Evolutionary conservation across 805 yeast species (phyloP), one percentile per base, ranked within the genome.

Genomic region (Myxozyma melibiosi): DNA sequence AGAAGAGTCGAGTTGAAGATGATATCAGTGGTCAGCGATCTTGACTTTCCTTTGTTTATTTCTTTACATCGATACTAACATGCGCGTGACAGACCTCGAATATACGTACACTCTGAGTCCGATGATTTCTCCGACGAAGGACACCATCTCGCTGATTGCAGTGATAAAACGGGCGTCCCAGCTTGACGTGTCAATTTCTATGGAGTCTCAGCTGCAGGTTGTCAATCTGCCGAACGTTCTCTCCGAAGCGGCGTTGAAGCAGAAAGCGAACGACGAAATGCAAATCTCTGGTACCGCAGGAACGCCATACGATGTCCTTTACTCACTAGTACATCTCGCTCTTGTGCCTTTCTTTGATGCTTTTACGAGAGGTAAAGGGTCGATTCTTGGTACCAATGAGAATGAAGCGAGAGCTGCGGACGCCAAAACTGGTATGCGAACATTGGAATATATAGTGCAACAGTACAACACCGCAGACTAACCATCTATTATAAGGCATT

Each of bases 281-380:
- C 41, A 37, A 31, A 27, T 35, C 25, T 14, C 41, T n/a, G 53
- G 39, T 37, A 33, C 41, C 8, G 9, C 50, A 40, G 53, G 39
- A 45, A 27, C 60, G 28, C 65, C 77, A 1, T 78, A 79, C 55
- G 86, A 84, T 46, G 75, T 77, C 27, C 66, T 90, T n/a, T 76
- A 83, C 63, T 74, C 82, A 0, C 70, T 91, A 27, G 70, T 90
- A 22, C 79, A 78, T 51, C 72, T 80, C 37, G 95, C 90, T 1
- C 74, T 90, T 22, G 76, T 83, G 0, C 88, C 94, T 0, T 82
- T 84, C 62, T 85, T 90, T 66, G 88, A 87, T 42, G 75, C 80
- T 7, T 68, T 80, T 48, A 63, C 73, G 20, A 54, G 65, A n/a
- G 50, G 40, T 1, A 54, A 57, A 27, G 55, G 43, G 16, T 7